Evolutionary conservation across 805 yeast genomes (phyloP).

Genomic region (Saccharomycopsis selenospora): DNA sequence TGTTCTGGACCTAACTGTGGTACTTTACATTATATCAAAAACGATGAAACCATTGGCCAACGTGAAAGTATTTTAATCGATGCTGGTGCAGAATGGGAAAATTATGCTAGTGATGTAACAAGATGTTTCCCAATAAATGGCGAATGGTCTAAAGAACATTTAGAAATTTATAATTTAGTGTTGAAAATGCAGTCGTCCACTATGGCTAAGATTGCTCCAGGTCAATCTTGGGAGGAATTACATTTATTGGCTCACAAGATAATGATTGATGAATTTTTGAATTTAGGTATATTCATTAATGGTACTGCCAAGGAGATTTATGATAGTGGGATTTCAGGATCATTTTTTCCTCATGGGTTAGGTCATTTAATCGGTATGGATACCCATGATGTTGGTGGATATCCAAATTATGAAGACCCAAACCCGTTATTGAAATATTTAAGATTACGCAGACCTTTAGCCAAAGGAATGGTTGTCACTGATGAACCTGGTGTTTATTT

Average conservation of each 20-base stretch:
- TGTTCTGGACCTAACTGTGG: constrained; percentile 91
- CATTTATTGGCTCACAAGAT: constrained; percentile 77
- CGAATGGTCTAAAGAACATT: constrained; percentile 81
- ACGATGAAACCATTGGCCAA: constrained; percentile 54
- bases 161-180: constrained; percentile 74
- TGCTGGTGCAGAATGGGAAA: constrained; percentile 96
- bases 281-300: constrained; percentile 69
- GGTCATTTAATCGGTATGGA: constrained; percentile 94
- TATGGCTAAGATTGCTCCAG: constrained; percentile 70
- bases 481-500: constrained; percentile 95
- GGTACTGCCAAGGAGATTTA: constrained; percentile 58
- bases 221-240: constrained; percentile 76
- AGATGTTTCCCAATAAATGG: constrained; percentile 92
- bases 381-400: constrained; percentile 93
- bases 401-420: constrained; percentile 76
- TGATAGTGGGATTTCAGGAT: constrained; percentile 60
- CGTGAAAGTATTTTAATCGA: constrained; percentile 73
- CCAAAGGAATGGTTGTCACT: constrained; percentile 78
- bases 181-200: constrained; percentile 73
- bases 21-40: constrained; percentile 81
- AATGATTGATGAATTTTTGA: constrained; percentile 60
- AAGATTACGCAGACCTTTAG: constrained; percentile 68
- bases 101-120: constrained; percentile 91
- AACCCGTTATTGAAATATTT: constrained; percentile 70
- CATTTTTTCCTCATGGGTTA: constrained; percentile 91